phyloP scores from a whole-genome alignment of 2,329 filamentous ascomycete species.

The Didymella keratinophila region DNA sequence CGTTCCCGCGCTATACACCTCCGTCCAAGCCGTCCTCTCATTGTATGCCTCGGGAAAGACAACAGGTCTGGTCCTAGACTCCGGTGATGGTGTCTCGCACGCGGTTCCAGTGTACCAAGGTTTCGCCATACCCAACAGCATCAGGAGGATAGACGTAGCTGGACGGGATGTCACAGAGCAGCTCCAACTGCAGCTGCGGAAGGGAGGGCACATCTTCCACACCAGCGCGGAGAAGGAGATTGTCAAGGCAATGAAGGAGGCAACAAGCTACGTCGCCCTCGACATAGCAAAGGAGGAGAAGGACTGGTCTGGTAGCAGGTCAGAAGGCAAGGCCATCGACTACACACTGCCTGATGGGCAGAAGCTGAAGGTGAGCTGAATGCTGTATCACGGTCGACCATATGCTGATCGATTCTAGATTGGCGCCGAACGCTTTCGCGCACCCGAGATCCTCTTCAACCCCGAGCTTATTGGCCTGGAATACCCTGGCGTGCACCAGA shows the following conservation, averaged over 20 bases:
- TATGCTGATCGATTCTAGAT: conserved; percentile 63
- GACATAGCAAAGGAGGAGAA: conserved; percentile 96
- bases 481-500: conserved; percentile 96
- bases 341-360: conserved; percentile 93
- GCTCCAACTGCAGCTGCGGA: conserved; percentile 87
- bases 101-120: conserved; percentile 98
- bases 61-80: conserved; percentile 93
- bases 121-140: conserved; percentile 95
- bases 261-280: conserved; percentile 86
- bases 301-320: conserved; percentile 84
- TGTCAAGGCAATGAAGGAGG: conserved; percentile 97
- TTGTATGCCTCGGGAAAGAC: conserved; percentile 95
- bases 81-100: conserved; percentile 95
- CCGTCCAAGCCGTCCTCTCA: conserved; percentile 95
- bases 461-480: conserved; percentile 96
- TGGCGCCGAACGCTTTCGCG: conserved; percentile 91
- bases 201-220: conserved; percentile 93
- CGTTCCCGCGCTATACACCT: conserved; percentile 93
- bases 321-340: conserved; percentile 80
- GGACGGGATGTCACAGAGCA: conserved; percentile 96
- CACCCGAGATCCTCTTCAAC: conserved; percentile 96
- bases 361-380: conserved; percentile 76
- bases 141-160: conserved; percentile 93
- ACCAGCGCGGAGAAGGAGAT: conserved; percentile 99
- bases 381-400: conserved; percentile 13